Evolutionary conservation across 345 rosid species (phyloP), one percentile per base, ranked within the genome.

Genomic region (Arabidopsis arenosa): DNA sequence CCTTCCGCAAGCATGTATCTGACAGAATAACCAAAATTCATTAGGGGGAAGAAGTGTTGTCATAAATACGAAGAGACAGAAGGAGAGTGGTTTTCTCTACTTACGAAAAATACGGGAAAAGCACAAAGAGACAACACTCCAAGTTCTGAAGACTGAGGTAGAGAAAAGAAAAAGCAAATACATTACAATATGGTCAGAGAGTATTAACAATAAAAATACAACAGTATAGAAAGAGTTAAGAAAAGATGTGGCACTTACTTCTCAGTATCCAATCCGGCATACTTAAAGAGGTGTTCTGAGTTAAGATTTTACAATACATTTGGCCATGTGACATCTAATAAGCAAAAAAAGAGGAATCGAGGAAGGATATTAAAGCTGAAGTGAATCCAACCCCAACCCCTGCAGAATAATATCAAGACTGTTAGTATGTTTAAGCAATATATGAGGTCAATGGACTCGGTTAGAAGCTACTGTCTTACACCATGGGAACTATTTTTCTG

Each of bases 1-100:
- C 99, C 99, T 88, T 95, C 99, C 21, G 97, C 97, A 65, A 95
- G 97, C 99, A 95, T 92, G 86, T 95, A 95, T 72, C 99, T 92
- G 41, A 52, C 55, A 74, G 37, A 48, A 78, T 8, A 68, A 21
- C 70, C 68, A 54, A 67, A 32, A 64, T 13, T 57, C 44, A 74
- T 55, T 14, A 73, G 64, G 47, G 9, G 54, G 36, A 21, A 63
- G 11, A 54, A 43, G 57, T 64, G 15, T 55, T 14, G n/a, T 45
- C 36, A 64, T 33, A 55, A 32, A 21, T 63, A 63, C 47, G 5
- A 63, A 41, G 63, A 73, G 55, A 64, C 35, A 73, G 47, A 52
- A 68, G 32, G 55, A 74, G 45, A 78, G 55, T 26, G 32, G 17
- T 43, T 64, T 13, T 21, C 28, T 26, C 36, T 76, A 68, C 91